Evolutionary conservation across 352 stramenopile species (phyloP).

Genomic region (Aphanomyces euteiches): DNA sequence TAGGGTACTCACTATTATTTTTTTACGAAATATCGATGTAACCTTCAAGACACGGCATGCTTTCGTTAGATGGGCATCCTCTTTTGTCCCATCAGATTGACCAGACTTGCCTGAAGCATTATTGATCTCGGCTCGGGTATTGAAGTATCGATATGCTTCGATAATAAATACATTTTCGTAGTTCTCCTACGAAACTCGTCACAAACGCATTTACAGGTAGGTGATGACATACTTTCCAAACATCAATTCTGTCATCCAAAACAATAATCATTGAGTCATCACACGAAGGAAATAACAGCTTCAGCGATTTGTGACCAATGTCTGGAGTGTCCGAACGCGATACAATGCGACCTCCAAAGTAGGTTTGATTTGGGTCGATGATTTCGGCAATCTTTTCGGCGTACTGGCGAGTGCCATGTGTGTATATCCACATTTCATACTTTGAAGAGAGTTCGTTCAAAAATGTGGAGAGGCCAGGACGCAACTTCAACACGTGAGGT

Average conservation of each 20-base stretch:
- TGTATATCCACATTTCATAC: constrained; percentile 96
- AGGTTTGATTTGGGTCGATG: constrained; percentile 76
- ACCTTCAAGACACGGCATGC: constrained; percentile 54
- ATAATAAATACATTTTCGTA: constrained; percentile 84
- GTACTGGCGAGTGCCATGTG: constrained; percentile 91
- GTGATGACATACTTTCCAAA: constrained; percentile 58
- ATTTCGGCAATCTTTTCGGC: constrained; percentile 92
- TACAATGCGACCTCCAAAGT: constrained; percentile 86
- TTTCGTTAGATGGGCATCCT: constrained; percentile 53
- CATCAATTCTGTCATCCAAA: constrained; percentile 78
- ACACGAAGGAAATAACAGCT: constrained; percentile 79
- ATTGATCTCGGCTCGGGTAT: constrained; percentile 77
- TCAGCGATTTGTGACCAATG: constrained; percentile 84
- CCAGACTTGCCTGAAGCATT: constrained; percentile 55
- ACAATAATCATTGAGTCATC: constrained; percentile 87
- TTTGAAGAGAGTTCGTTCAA: constrained; percentile 70
- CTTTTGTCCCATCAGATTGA: neutral
- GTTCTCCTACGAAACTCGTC: constrained; percentile 47
- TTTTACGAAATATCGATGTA: constrained; percentile 27
- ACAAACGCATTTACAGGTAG: neutral
- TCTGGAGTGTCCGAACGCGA: constrained; percentile 81
- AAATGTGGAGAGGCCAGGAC: constrained; percentile 86
- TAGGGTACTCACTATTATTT: neutral
- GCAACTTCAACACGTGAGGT: constrained; percentile 91
- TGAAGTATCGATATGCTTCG: constrained; percentile 82